These are phyloP conservation scores for Ploettnerulaceae sp. DNA, from an alignment of 2,329 filamentous ascomycete species.

Conservation along the genomic window DNA sequence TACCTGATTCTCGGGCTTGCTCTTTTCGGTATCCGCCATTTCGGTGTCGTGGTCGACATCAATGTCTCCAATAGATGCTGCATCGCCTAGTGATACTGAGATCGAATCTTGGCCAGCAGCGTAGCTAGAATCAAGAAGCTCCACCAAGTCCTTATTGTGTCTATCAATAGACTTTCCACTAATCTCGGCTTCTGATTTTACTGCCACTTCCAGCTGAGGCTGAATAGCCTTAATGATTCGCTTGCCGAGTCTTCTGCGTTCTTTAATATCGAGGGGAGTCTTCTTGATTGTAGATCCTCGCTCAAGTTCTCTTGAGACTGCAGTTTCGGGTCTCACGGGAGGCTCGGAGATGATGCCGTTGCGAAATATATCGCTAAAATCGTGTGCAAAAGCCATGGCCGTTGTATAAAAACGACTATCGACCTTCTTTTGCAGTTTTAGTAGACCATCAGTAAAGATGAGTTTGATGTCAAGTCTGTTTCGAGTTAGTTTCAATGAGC, in stretches of 20 bases:
- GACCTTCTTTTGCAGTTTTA: slow-evolving; percentile 47
- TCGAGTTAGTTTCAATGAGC: slow-evolving; percentile 37
- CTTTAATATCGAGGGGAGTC: slow-evolving; percentile 61
- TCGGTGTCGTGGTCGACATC: slow-evolving; percentile 35
- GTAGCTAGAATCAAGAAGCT: slow-evolving; percentile 64
- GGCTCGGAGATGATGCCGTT: slow-evolving; percentile 40
- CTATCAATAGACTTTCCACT: slow-evolving; percentile 64
- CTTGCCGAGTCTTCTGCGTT: slow-evolving; percentile 80
- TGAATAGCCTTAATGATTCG: slow-evolving; percentile 82
- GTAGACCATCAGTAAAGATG: slow-evolving; percentile 51
- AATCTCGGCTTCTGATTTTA: slow-evolving; percentile 78
- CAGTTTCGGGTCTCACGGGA: slow-evolving; percentile 17
- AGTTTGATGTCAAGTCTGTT: slow-evolving; percentile 57
- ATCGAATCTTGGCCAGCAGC: slow-evolving; percentile 42
- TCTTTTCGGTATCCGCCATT: slow-evolving; percentile 15
- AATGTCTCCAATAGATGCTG: slow-evolving; percentile 37
- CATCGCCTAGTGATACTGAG: slow-evolving; percentile 38
- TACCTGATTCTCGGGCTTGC: slow-evolving; percentile 15
- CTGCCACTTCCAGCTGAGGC: slow-evolving; percentile 68
- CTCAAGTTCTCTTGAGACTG: slow-evolving; percentile 32
- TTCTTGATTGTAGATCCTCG: slow-evolving; percentile 35
- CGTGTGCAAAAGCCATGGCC: slow-evolving; percentile 51
- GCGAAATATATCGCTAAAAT: slow-evolving; percentile 51
- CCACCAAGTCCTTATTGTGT: slow-evolving; percentile 68
- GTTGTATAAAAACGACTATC: slow-evolving; percentile 52